These are phyloP conservation scores for Gloeostereum incarnatum DNA, from an alignment of 768 basidiomycete genomes.

Conservation along the genomic window DNA sequence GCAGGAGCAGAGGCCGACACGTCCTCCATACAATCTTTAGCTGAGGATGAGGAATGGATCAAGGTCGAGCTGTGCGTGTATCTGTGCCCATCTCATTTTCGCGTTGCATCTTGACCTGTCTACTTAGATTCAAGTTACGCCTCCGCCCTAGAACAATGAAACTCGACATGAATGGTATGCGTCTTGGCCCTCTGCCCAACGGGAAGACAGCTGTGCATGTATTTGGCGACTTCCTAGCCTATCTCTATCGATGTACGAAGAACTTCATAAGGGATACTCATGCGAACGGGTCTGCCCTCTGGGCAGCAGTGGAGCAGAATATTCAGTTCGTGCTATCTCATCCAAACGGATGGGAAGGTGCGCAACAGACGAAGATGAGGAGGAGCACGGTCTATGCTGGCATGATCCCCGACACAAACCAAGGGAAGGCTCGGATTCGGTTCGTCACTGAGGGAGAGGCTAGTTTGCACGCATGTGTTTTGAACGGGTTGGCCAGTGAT, in stretches of 20 bases:
- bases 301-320: conserved; percentile 61
- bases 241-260: conserved; percentile 65
- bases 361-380: conserved; percentile 72
- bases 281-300: conserved; percentile 60
- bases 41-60: conserved; percentile 73
- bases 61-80: conserved; percentile 62
- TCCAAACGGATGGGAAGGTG: conserved; percentile 77
- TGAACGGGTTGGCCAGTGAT: conserved; percentile 70
- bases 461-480: conserved; percentile 71
- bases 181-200: conserved; percentile 57
- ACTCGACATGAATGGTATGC: conserved; percentile 79
- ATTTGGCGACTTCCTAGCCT: conserved; percentile 72
- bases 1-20: conserved; percentile 75
- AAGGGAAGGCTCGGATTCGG: conserved; percentile 61
- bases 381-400: conserved; percentile 62
- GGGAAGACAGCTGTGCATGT: conserved; percentile 63
- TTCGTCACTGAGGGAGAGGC: conserved; percentile 84
- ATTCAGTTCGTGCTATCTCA: conserved; percentile 72
- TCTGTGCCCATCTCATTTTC: conserved; percentile 1
- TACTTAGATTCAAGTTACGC: conserved; percentile 66
- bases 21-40: conserved; percentile 44
- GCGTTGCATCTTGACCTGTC: conserved; percentile 1
- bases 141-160: conserved; percentile 71
- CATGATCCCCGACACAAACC: conserved; percentile 68
- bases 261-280: conserved; percentile 78